A percentile compares a stretch with the other conserved stretches of the same genome.
Conservation (phyloP, 805 yeast genomes). For the Schwanniomyces sp. region DNA sequence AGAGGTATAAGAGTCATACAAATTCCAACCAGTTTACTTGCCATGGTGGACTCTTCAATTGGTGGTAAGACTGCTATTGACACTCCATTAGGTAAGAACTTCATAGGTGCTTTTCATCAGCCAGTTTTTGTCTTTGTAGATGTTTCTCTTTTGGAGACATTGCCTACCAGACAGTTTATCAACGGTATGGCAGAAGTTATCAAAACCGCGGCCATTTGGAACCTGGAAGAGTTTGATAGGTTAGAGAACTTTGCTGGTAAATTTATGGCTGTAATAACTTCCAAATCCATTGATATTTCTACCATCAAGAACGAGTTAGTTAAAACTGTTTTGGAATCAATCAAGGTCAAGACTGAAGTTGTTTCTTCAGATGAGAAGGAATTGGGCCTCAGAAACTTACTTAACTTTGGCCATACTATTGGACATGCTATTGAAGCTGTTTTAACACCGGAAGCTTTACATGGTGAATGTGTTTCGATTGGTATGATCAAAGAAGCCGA, state of each 20-base stretch:
- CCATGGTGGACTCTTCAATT: slow-evolving; percentile 98
- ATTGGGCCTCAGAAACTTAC: slow-evolving; percentile 85
- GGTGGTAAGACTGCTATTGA: slow-evolving; percentile 99
- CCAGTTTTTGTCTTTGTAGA: slow-evolving; percentile 88
- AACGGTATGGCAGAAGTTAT: slow-evolving; percentile 99
- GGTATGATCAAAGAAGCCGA: slow-evolving; percentile 96
- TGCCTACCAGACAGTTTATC: slow-evolving; percentile 91
- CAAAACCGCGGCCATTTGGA: slow-evolving; percentile 98
- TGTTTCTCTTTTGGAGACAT: slow-evolving; percentile 78
- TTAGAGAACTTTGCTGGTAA: slow-evolving; percentile 72
- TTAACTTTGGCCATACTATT: slow-evolving; percentile 95
- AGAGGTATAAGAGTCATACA: slow-evolving; percentile 94
- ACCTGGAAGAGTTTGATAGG: slow-evolving; percentile 81
- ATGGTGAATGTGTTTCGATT: slow-evolving; percentile 98
- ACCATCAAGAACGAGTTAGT: slow-evolving; percentile 72
- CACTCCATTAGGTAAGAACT: slow-evolving; percentile 93
- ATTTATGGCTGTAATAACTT: slow-evolving; percentile 64
- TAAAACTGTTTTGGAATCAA: slow-evolving; percentile 80
- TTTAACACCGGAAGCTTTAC: slow-evolving; percentile 91
- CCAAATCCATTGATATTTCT: slow-evolving; percentile 49
- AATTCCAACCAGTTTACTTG: slow-evolving; percentile 86
- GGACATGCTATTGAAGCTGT: slow-evolving; percentile 99
- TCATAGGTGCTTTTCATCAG: slow-evolving; percentile 97
- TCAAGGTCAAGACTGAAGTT: slow-evolving; percentile 88
- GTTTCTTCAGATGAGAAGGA: slow-evolving; percentile 94